Evolutionary conservation across 1,139 yeast genomes (phyloP).

Genomic region (Scheffersomyces parashehatae): DNA sequence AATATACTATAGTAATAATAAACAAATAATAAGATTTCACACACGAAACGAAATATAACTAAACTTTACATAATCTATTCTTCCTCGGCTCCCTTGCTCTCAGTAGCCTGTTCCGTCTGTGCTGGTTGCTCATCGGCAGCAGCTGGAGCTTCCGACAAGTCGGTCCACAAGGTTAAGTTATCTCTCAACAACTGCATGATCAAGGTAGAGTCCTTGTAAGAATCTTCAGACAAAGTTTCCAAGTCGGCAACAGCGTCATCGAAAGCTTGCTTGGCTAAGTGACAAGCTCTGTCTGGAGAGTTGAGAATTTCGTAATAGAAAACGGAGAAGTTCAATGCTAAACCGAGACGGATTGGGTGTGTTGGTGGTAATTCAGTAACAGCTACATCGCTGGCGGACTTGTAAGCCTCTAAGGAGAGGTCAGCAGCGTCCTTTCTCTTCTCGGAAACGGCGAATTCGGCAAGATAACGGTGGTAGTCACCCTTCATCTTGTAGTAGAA

Average conservation of each 20-base stretch:
- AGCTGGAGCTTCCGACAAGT: constrained; percentile 86
- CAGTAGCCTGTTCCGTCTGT: constrained; percentile 11
- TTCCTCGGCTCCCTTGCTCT: constrained; percentile 21
- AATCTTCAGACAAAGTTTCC: constrained; percentile 95
- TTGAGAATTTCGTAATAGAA: constrained; percentile 97
- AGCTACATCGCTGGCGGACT: constrained; percentile 94
- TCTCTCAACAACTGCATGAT: constrained; percentile 98
- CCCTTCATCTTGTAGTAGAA: constrained; percentile 99
- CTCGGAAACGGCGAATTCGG: constrained; percentile 91
- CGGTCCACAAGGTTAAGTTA: constrained; percentile 98
- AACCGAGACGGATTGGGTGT: constrained; percentile 97
- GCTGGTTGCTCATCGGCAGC: constrained; percentile 47
- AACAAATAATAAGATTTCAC: constrained; percentile 1
- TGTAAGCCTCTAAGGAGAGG: constrained; percentile 90
- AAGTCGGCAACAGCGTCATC: constrained; percentile 99
- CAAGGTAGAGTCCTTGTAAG: constrained; percentile 96
- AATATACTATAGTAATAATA: not conserved
- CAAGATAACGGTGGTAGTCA: constrained; percentile 98
- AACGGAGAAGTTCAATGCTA: constrained; percentile 96
- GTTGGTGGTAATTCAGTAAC: constrained; percentile 97
- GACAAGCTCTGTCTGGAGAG: constrained; percentile 98
- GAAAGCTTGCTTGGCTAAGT: constrained; percentile 97
- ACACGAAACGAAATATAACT: constrained; percentile 6
- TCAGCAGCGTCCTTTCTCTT: constrained; percentile 93
- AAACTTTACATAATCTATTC: constrained; percentile 25